Evolutionary conservation across 805 yeast genomes (phyloP), one percentile per base, ranked within the genome.

Genomic region (Lachancea waltii): DNA sequence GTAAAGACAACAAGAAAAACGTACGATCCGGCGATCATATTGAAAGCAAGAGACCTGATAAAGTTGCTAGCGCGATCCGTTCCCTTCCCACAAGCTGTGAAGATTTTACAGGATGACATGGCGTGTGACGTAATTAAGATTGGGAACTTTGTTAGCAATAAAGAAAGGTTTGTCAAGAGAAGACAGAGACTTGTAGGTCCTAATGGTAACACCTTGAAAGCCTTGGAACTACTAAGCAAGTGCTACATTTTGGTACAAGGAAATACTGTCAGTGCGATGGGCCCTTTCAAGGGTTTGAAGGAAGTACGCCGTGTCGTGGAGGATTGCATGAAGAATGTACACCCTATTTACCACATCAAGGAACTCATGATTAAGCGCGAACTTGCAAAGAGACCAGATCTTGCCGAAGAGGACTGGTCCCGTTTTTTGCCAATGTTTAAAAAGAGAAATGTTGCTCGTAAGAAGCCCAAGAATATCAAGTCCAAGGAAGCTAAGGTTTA

Each of bases 301-400:
- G 94, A 84, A 47, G 77, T 86, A 6, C 77, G 97, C 63, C 75
- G 97, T 56, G 87, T 92, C 23, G 95, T 92, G 28, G 97, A 90
- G 60, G 98, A 92, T 59, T 92, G 97, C 64, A 92, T 92, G 98
- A 78, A 73, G 56, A 92, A 92, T 53, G 72, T 92, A 10, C 98
- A 92, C 60, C 98, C 98, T n/a, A 90, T 92, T 44, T 92, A 92
- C 64, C 90, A 92, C 61, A 90, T 92, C 57, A 92, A 92, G 62
- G 98, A 92, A 62, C 71, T 92, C 45, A 92, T 92, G 98, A 90
- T 92, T 59, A 90, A 89, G 65, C 82, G 92, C 62, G 98, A 92
- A 64, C 70, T 92, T 46, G 85, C 95, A 22, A 85, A 87, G 67
- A 86, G 85, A 55, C 98, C 98, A 8, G 97, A 92, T 53, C 72